Evolutionary conservation across 2,329 filamentous ascomycete species (phyloP).

Genomic region (Alternaria sp.): DNA sequence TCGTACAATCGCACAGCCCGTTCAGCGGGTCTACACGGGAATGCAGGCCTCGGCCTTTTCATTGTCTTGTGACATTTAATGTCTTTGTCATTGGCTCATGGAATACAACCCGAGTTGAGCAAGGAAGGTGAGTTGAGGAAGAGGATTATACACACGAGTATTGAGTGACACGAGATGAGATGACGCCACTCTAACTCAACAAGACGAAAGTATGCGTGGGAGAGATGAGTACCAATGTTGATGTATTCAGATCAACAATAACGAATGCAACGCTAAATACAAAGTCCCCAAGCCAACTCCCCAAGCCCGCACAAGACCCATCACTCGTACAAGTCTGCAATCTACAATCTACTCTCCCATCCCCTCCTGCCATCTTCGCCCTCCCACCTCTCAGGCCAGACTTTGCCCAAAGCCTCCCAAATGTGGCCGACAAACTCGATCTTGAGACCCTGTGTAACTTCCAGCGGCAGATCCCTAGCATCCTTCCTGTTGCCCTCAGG

Average conservation of each 20-base stretch:
- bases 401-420: slow-evolving; percentile 88
- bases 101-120: too few relatives aligned
- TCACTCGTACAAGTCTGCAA: not conserved
- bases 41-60: too few relatives aligned
- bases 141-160: too few relatives aligned
- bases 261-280: slow-evolving; percentile 12
- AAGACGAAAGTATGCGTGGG: not conserved
- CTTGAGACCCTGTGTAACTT: slow-evolving; percentile 85
- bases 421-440: slow-evolving; percentile 94
- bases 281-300: not conserved
- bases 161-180: not conserved
- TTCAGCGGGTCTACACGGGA: too few relatives aligned
- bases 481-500: slow-evolving; percentile 92
- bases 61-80: too few relatives aligned
- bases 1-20: not conserved
- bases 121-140: too few relatives aligned
- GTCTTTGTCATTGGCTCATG: too few relatives aligned
- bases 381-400: slow-evolving; percentile 92
- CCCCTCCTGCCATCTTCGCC: slow-evolving; percentile 66
- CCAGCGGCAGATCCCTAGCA: slow-evolving; percentile 85
- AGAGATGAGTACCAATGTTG: not conserved
- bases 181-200: not conserved
- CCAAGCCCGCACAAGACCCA: not conserved
- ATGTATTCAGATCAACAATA: not conserved
- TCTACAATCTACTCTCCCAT: slow-evolving; percentile 79